Evolutionary conservation across 345 rosid species (phyloP).

Genomic region (Orychophragmus violaceus): DNA sequence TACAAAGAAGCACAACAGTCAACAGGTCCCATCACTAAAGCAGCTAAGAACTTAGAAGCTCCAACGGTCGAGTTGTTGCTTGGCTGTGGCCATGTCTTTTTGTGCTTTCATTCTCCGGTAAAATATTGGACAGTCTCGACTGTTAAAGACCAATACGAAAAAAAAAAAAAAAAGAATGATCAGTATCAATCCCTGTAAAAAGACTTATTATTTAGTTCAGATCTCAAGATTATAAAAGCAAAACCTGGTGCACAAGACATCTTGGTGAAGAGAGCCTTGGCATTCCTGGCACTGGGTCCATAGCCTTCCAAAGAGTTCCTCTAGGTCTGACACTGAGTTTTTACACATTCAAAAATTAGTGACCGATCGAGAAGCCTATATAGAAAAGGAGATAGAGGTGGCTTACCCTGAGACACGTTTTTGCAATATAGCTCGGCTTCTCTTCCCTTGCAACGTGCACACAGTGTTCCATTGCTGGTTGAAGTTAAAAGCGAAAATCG

Average conservation of each 20-base stretch:
- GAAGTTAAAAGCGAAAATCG: background rate
- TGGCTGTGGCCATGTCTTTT: slow-evolving; percentile 89
- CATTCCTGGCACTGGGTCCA: slow-evolving; percentile 99
- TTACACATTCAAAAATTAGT: slow-evolving; percentile 1
- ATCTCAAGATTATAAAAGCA: background rate
- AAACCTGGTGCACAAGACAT: slow-evolving; percentile 95
- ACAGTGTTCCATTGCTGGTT: slow-evolving; percentile 51
- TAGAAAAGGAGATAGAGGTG: background rate
- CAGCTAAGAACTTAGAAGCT: slow-evolving; percentile 40
- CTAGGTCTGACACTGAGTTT: slow-evolving; percentile 71
- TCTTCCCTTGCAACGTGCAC: slow-evolving; percentile 88
- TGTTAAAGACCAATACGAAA: slow-evolving; percentile 22
- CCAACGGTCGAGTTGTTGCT: slow-evolving; percentile 77
- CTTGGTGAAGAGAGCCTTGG: slow-evolving; percentile 98
- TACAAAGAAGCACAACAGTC: slow-evolving; percentile 11
- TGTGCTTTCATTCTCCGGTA: slow-evolving; percentile 94
- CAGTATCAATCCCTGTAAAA: background rate
- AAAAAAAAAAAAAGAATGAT: background rate
- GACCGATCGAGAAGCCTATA: background rate
- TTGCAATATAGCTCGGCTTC: slow-evolving; percentile 89
- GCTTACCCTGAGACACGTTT: slow-evolving; percentile 78
- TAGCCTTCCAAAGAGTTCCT: slow-evolving; percentile 72
- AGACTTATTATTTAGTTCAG: background rate
- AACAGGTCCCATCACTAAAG: background rate
- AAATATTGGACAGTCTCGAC: slow-evolving; percentile 98